Conservation (phyloP, 768 basidiomycete species). For the Russula dissimulans region DNA sequence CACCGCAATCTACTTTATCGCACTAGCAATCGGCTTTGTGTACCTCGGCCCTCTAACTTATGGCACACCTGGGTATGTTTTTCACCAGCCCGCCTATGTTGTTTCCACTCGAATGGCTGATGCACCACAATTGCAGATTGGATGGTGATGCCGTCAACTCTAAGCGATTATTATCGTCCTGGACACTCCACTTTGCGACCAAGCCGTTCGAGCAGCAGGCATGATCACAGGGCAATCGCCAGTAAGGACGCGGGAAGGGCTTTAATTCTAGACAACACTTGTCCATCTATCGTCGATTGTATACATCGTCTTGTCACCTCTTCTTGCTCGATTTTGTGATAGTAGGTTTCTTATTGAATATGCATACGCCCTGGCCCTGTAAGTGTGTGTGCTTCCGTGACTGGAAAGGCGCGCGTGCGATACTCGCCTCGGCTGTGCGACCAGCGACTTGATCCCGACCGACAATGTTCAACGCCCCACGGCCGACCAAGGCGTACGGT, state of each 20-base stretch:
- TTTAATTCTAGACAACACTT: neutral
- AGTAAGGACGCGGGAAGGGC: neutral
- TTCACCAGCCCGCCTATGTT: neutral
- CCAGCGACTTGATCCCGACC: neutral
- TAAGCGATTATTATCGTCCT: constrained; percentile 73
- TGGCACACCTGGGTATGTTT: constrained; percentile 85
- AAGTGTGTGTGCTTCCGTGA: neutral
- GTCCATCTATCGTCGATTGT: neutral
- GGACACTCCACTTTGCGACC: constrained; percentile 91
- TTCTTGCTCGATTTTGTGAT: neutral
- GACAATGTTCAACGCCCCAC: constrained; percentile 79
- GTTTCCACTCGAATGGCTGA: constrained; percentile 8
- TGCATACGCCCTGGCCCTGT: no score
- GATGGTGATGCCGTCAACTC: constrained; percentile 79
- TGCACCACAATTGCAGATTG: constrained; percentile 40
- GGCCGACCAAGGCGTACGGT: constrained; percentile 61
- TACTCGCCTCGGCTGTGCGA: neutral
- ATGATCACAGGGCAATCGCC: neutral
- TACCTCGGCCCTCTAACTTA: constrained; percentile 90
- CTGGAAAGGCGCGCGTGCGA: neutral
- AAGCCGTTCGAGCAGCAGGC: constrained; percentile 37
- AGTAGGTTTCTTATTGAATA: neutral
- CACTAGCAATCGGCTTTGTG: constrained; percentile 55
- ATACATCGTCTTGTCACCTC: neutral
- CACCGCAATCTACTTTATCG: constrained; percentile 45